Percentiles rank a stretch among this genome's conserved stretches.
Conservation (phyloP, 2,329 filamentous ascomycete genomes). For the Thermoascus crustaceus region DNA sequence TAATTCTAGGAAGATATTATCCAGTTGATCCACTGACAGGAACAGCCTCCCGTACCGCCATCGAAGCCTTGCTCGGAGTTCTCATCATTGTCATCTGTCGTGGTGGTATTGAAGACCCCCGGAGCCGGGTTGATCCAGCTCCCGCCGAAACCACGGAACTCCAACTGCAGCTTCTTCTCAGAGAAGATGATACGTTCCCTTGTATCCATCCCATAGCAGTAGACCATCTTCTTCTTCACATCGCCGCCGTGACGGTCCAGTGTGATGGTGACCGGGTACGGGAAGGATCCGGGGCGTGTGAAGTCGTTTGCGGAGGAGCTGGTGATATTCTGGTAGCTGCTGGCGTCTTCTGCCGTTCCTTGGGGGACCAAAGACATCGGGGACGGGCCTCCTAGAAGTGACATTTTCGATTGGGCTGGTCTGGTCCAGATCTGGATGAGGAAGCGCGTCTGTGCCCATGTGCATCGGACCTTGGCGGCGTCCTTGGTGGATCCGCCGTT, state of each 20-base stretch:
- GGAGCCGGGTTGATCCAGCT: constrained; percentile 43
- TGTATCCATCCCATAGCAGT: constrained; percentile 51
- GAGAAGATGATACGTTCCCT: constrained; percentile 39
- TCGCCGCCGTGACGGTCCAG: constrained; percentile 54
- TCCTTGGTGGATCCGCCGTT: constrained; percentile 43
- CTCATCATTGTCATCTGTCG: constrained; percentile 12
- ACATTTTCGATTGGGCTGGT: constrained; percentile 24
- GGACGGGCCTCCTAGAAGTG: constrained; percentile 14
- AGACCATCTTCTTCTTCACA: constrained; percentile 47
- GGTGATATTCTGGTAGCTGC: constrained; percentile 11
- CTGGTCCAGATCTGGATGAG: constrained; percentile 57
- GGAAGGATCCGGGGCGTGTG: constrained; percentile 49
- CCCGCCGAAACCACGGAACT: constrained; percentile 46
- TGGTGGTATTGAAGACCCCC: constrained; percentile 32
- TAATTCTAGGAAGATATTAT: constrained; percentile 6
- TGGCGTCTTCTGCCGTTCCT: constrained; percentile 9
- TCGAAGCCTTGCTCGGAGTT: constrained; percentile 43
- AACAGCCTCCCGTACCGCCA: constrained; percentile 52
- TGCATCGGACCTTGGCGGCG: constrained; percentile 44
- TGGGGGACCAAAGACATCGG: constrained; percentile 4
- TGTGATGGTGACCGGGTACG: constrained; percentile 53
- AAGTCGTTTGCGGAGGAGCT: constrained; percentile 38
- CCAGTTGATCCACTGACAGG: constrained; percentile 54
- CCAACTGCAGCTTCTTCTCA: constrained; percentile 42
- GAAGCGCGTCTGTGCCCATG: constrained; percentile 54